These are phyloP conservation scores for Diophrys sp. DNA, from an alignment of 73 alveolate genomes.

Conservation along the genomic window DNA sequence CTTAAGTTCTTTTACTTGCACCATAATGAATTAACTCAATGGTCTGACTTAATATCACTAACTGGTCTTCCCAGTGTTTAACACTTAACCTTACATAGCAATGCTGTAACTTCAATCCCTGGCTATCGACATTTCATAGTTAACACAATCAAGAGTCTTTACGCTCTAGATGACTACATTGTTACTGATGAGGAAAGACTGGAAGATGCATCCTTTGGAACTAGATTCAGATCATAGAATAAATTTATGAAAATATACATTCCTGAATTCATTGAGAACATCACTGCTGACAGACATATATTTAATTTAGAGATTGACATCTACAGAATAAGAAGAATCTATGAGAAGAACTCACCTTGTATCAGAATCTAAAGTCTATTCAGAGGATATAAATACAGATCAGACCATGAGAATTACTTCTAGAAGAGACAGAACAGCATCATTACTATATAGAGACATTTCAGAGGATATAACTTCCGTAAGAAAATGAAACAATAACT, in stretches of 20 bases:
- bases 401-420: slow-evolving; percentile 33
- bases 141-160: slow-evolving; percentile 14
- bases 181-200: slow-evolving; percentile 63
- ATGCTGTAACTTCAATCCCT: slow-evolving; percentile 42
- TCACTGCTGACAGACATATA: slow-evolving; percentile 57
- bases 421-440: slow-evolving; percentile 40
- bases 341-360: slow-evolving; percentile 47
- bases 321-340: slow-evolving; percentile 47
- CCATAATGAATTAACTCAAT: slow-evolving; percentile 30
- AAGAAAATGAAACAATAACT: slow-evolving; percentile 36
- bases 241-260: slow-evolving; percentile 45
- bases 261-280: slow-evolving; percentile 51
- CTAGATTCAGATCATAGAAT: slow-evolving; percentile 40
- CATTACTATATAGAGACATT: slow-evolving; percentile 42
- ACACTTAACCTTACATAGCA: slow-evolving; percentile 41
- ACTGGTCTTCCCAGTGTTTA: slow-evolving; percentile 20
- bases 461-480: slow-evolving; percentile 50
- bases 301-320: slow-evolving; percentile 56
- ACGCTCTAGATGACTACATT: slow-evolving; percentile 51
- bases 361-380: slow-evolving; percentile 44
- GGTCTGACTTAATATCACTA: slow-evolving; percentile 38
- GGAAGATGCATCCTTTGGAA: slow-evolving; percentile 59
- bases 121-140: slow-evolving; percentile 59
- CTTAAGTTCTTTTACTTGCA: slow-evolving; percentile 32
- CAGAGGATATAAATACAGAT: slow-evolving; percentile 43